Evolutionary conservation across 129 eudicot genomes (phyloP).

Genomic region (sunflower (Helianthus annuus)): DNA sequence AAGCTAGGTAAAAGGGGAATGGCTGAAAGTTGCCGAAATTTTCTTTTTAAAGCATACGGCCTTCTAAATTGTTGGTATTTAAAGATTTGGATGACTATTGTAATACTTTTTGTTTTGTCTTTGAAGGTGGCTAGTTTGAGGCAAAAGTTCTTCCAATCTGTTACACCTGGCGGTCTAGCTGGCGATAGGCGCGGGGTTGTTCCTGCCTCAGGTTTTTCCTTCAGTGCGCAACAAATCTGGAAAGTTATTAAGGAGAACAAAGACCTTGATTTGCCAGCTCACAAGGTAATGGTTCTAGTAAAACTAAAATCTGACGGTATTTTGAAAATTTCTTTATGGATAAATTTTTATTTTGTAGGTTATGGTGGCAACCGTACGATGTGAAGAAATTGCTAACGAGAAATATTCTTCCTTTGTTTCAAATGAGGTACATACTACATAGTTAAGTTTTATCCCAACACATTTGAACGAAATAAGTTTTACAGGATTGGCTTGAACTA

Average conservation of each 20-base stretch:
- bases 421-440: constrained; percentile 75
- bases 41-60: not conserved
- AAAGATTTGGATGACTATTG: not conserved
- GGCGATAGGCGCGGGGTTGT: constrained; percentile 99
- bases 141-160: constrained; percentile 83
- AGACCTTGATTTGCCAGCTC: constrained; percentile 98
- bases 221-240: constrained; percentile 96
- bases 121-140: constrained; percentile 82
- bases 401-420: constrained; percentile 58
- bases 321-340: not conserved
- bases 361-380: constrained; percentile 99
- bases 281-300: constrained; percentile 54
- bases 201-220: constrained; percentile 98
- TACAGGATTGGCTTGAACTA: constrained; percentile 77
- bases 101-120: not conserved
- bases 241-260: constrained; percentile 91
- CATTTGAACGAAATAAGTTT: constrained; percentile 18
- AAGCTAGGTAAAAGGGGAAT: not conserved
- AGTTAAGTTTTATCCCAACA: not conserved
- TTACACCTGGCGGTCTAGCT: constrained; percentile 98
- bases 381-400: constrained; percentile 97
- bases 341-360: constrained; percentile 44
- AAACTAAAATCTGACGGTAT: constrained; percentile 10
- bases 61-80: not conserved
- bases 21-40: not conserved